Base-by-base conservation (phyloP, 805 yeast species). In the Hanseniaspora thailandica region DNA sequence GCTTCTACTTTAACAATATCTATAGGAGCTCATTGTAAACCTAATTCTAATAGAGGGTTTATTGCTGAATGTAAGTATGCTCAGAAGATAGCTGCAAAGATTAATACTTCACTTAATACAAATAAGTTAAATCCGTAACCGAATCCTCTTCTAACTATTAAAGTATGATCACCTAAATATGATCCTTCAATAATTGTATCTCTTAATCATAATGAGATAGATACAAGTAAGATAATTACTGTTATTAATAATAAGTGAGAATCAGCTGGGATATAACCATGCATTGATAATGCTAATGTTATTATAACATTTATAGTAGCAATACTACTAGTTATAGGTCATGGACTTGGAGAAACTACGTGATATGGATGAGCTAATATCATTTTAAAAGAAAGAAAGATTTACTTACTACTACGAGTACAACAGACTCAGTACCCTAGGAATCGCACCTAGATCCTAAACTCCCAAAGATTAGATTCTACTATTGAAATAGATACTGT, bases 161-260 rank as follows among this genome's bases (percentile, higher is more conserved):
- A 47, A 26, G 63, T 61, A 59, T 61, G 64, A 41, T 60, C 61
- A 31, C 65, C 65, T 57, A 62, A 57, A 47, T 55, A 61, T 33
- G 57, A 59, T 36, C 56, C 61, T 58, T 61, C 63, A 20, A 59
- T 57, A 28, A 62, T 57, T 15, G 61, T 55, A 59, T 62, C 63
- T 58, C 62, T 60, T 50, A 60, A 56, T 62, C 65, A 60, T 57
- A 60, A 57, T 22, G 46, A 19, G 44, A 59, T 56, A 47, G 54
- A 46, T 52, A 49, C 44, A 49, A 57, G 45, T 57, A 60, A 47
- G 40, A 58, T 52, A 40, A 56, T 39, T 44, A 56, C 26, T 45
- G 57, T 54, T 39, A 60, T 46, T 40, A 52, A 45, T 57, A 58
- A 56, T 56, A 58, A 52, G 39, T 40, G 45, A 20, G 49, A 38